Percentiles rank a stretch among this genome's conserved stretches.
These are phyloP conservation scores for Apophysomyces ossiformis DNA, from an alignment of 371 early-diverging fungal species.

Conservation along the genomic window DNA sequence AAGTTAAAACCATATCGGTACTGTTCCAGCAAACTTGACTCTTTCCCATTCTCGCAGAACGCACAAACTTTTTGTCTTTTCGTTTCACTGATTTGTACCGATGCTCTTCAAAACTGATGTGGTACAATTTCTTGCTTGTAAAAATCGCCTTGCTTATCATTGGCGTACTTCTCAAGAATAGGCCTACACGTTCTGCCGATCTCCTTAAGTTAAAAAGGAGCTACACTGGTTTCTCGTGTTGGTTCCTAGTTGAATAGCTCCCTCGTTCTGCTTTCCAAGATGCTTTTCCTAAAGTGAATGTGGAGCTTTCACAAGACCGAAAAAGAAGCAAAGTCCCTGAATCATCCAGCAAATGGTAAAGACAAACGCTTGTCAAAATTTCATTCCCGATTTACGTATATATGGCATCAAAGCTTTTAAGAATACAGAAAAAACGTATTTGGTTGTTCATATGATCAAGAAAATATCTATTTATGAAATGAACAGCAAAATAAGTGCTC, in stretches of 20 bases:
- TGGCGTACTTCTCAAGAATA: neutral
- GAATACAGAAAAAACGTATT: neutral
- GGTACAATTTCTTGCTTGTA: neutral
- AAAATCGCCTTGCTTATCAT: neutral
- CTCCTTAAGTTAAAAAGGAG: slow-evolving; percentile 3
- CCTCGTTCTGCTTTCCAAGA: slow-evolving; percentile 6
- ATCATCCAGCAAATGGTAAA: neutral
- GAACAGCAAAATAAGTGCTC: no score
- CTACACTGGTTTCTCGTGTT: neutral
- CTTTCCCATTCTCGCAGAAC: neutral
- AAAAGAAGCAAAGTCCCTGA: neutral
- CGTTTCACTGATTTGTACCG: neutral
- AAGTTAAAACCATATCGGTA: neutral
- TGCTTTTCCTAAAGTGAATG: neutral
- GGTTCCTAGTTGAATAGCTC: slow-evolving; percentile 7
- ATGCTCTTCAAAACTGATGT: neutral
- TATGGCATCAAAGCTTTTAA: neutral
- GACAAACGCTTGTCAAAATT: neutral
- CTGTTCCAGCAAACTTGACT: neutral
- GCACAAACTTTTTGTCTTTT: neutral
- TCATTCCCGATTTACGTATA: neutral
- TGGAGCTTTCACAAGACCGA: neutral
- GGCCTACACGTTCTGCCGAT: slow-evolving; percentile 3
- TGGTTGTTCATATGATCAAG: no score
- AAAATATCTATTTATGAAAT: no score